Percentiles rank a stretch among this genome's conserved stretches.
Conservation (phyloP, 352 stramenopile species). For the Sclerospora graminicola region DNA sequence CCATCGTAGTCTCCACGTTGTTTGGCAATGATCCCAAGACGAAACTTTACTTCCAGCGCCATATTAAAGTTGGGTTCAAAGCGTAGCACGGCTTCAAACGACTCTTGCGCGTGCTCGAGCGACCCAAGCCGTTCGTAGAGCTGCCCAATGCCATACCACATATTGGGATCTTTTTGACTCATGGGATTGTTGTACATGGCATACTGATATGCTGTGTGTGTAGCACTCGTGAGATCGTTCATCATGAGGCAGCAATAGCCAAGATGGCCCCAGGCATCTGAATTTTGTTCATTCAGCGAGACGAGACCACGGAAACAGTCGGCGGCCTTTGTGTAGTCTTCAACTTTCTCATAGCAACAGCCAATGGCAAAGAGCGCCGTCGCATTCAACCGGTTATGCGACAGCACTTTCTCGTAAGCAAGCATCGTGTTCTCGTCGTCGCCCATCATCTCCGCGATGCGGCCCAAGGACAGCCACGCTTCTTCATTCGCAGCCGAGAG, state of each 20-base stretch:
- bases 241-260: conserved; percentile 86
- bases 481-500: conserved; percentile 75
- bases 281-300: conserved; percentile 78
- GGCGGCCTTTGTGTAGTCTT: conserved; percentile 82
- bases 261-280: conserved; percentile 74
- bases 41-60: conserved; percentile 81
- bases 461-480: conserved; percentile 69
- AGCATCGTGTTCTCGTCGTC: conserved; percentile 85
- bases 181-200: conserved; percentile 86
- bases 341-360: conserved; percentile 81
- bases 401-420: conserved; percentile 82
- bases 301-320: conserved; percentile 81
- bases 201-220: conserved; percentile 82
- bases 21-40: conserved; percentile 79
- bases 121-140: conserved; percentile 79
- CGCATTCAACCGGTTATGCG: conserved; percentile 80
- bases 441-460: conserved; percentile 86
- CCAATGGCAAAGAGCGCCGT: conserved; percentile 75
- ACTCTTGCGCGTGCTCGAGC: conserved; percentile 77
- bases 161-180: conserved; percentile 79
- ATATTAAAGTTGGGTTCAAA: conserved; percentile 86
- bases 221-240: conserved; percentile 83
- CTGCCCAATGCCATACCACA: conserved; percentile 84
- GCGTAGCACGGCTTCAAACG: conserved; percentile 73
- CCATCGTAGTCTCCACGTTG: conserved; percentile 73